Evolutionary conservation across 352 stramenopile species (phyloP).

Genomic region (Globisporangium megalacanthum): DNA sequence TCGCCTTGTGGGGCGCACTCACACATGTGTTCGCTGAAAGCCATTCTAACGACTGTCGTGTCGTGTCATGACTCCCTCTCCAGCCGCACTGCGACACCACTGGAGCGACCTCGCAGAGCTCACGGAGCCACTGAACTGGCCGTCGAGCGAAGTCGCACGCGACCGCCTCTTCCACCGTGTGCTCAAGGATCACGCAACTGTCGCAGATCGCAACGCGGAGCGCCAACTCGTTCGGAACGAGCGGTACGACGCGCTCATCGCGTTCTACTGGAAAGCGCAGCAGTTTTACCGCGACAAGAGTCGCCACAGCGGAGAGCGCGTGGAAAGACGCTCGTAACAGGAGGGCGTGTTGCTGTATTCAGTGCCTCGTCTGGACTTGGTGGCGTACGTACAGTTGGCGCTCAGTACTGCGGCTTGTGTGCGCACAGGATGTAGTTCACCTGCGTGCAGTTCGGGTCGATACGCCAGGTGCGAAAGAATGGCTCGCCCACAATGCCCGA

Average conservation of each 20-base stretch:
- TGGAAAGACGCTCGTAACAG: too few species aligned
- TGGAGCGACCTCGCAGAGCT: constrained; percentile 54
- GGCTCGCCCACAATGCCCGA: constrained; percentile 78
- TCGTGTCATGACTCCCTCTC: not conserved
- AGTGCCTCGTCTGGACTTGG: too few species aligned
- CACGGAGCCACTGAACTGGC: constrained; percentile 49
- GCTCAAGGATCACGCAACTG: constrained; percentile 52
- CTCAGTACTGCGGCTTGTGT: constrained; percentile 38
- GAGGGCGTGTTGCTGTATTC: not conserved
- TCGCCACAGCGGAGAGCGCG: not conserved
- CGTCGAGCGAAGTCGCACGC: constrained; percentile 27
- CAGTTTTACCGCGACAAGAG: constrained; percentile 21
- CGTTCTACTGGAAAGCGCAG: constrained; percentile 31
- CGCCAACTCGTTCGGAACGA: constrained; percentile 40
- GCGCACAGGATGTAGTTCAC: constrained; percentile 86
- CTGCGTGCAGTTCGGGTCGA: constrained; percentile 62
- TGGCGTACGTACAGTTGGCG: not conserved
- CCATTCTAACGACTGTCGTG: not conserved
- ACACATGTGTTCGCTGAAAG: not conserved
- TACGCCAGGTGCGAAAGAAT: constrained; percentile 65
- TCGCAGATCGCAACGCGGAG: constrained; percentile 38
- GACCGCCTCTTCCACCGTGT: constrained; percentile 64
- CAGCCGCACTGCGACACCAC: constrained; percentile 57
- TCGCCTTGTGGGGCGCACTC: not conserved
- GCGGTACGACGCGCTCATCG: constrained; percentile 42